Evolutionary conservation across 768 basidiomycete species (phyloP).

Genomic region (Rhodotorula sphaerocarpa): DNA sequence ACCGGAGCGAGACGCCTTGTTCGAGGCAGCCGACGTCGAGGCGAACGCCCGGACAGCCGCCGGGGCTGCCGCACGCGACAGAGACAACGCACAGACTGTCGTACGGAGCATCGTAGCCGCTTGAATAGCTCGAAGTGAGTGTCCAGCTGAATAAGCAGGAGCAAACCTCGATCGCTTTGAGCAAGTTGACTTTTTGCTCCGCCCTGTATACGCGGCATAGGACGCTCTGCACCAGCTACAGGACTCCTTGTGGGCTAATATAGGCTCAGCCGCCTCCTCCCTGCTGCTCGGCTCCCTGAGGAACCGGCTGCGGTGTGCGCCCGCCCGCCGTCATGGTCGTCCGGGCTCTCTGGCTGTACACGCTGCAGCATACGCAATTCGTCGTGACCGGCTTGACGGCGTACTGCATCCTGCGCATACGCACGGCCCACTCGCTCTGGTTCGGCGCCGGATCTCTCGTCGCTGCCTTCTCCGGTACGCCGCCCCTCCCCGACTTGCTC

Average conservation of each 20-base stretch:
- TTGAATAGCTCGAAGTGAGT: no score
- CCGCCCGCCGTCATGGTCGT: background rate
- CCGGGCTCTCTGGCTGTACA: conserved; percentile 11
- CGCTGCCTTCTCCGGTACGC: conserved; percentile 43
- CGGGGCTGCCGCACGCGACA: no score
- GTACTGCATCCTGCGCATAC: conserved; percentile 41
- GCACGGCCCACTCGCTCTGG: conserved; percentile 43
- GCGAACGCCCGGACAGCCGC: background rate
- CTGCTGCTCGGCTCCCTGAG: no score
- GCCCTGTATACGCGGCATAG: no score
- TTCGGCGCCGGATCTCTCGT: conserved; percentile 44
- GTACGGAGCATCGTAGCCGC: no score
- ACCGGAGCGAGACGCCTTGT: background rate
- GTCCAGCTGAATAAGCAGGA: no score
- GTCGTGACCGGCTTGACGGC: conserved; percentile 40
- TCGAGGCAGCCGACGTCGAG: background rate
- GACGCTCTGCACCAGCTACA: no score
- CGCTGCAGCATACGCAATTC: conserved; percentile 26
- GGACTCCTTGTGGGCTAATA: no score
- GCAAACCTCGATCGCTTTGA: no score
- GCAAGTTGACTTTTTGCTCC: no score
- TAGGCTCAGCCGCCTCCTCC: no score
- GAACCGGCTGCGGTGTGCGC: background rate
- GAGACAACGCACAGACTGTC: no score
- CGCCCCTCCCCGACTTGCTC: background rate